Conservation (phyloP, 371 early-diverging fungal genomes). For the Mucor racemosus region DNA sequence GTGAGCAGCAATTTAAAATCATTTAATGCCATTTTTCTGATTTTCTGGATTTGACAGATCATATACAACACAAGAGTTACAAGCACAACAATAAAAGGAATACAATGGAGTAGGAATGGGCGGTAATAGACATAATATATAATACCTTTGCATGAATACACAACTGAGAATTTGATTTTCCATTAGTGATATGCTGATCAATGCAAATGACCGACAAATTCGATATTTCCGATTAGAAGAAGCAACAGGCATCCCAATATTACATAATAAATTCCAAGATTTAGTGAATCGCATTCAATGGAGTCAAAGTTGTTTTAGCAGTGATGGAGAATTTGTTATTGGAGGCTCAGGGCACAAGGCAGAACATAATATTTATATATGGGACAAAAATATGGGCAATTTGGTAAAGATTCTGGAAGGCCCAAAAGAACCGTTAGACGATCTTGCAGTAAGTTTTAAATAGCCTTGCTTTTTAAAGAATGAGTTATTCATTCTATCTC, state of each 20-base stretch:
- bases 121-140: slow-evolving; percentile 26
- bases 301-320: slow-evolving; percentile 83
- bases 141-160: too few species aligned
- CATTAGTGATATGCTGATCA: slow-evolving; percentile 71
- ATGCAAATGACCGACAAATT: slow-evolving; percentile 75
- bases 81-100: slow-evolving; percentile 63
- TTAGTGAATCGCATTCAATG: slow-evolving; percentile 87
- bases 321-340: slow-evolving; percentile 86
- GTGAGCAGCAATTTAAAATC: slow-evolving; percentile 33
- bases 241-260: slow-evolving; percentile 50
- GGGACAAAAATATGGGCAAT: slow-evolving; percentile 83
- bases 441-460: slow-evolving; percentile 68
- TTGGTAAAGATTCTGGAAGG: slow-evolving; percentile 92
- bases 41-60: slow-evolving; percentile 20
- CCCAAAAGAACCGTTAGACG: slow-evolving; percentile 86
- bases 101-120: slow-evolving; percentile 66
- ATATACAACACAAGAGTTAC: slow-evolving; percentile 50
- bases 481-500: neutral
- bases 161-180: too few species aligned
- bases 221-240: slow-evolving; percentile 62
- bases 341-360: slow-evolving; percentile 82
- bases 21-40: too few species aligned
- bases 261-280: slow-evolving; percentile 83
- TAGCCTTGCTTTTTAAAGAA: neutral
- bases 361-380: slow-evolving; percentile 90